Base-by-base conservation (phyloP, 176 grass and related monocot genomes). In the Triticum timopheevii region DNA sequence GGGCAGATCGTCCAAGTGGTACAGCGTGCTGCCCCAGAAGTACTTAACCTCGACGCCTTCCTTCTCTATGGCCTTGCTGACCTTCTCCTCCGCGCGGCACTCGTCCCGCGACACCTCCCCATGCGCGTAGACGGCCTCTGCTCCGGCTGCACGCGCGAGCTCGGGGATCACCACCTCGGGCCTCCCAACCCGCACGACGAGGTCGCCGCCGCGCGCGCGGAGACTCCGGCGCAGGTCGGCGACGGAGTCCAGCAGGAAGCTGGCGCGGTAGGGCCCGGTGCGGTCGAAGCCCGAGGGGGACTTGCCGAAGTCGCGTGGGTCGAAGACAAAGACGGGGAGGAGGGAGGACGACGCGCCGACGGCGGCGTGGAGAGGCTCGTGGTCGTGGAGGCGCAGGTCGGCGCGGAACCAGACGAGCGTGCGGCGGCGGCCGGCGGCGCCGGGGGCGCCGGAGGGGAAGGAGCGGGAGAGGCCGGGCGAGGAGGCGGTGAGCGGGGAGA, bases 11-110 rank as follows among this genome's bases (percentile, higher is more conserved):
- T 99, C 97, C 54, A 98, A 39, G 76, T 98, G 94, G 83, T 94
- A 94, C 66, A 96, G 82, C 27, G 94, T 98, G 86, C 94, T 98
- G 52, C 93, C 97, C 94, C 93, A 98, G 84, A 98, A 96, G 85
- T 96, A 98, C 84, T 98, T 98, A 45, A 98, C 86, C 79, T 98
- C 87, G 52, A 98, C 68, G 33, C 97, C 97, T 58, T 98, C 92
- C 83, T 91, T 92, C 89, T 98, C 90, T 62, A 93, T 86, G 24
- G 92, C 97, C 85, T 94, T 91, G 44, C 61, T 83, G 64, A 98
- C 94, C 69, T 56, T 91, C 44, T 98, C 92, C 84, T 94, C 94
- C 30, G 88, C 75, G 73, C 89, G 85, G 75, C 87, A 90, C 73
- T 98, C 94, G 28, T 94, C 96, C 16, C 88, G 86, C 11, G 96